Conservation (phyloP, 345 rosid genomes). For the Populus alba region DNA sequence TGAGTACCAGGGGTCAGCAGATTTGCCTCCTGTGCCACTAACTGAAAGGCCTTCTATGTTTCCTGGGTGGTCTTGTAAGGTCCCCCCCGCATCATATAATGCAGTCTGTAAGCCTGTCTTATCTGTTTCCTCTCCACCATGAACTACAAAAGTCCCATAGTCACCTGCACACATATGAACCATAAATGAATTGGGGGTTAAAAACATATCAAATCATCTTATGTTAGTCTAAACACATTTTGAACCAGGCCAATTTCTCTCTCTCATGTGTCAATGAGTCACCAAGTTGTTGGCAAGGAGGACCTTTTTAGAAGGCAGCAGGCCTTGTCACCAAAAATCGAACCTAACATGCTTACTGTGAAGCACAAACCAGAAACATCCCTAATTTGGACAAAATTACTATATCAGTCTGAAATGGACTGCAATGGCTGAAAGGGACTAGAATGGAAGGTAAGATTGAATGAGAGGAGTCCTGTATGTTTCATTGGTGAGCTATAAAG, state of each 20-base stretch:
- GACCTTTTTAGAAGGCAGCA: no score
- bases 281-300: no score
- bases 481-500: background rate
- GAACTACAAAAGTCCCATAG: constrained; percentile 78
- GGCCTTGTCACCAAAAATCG: no score
- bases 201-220: background rate
- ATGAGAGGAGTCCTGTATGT: background rate
- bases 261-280: no score
- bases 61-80: constrained; percentile 33
- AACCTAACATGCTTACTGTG: no score
- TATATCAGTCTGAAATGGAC: no score
- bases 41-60: constrained; percentile 34
- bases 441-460: background rate
- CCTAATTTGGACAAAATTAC: no score
- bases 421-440: no score
- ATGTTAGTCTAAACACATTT: background rate
- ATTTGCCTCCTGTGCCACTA: constrained; percentile 35
- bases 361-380: no score
- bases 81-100: constrained; percentile 31
- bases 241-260: background rate
- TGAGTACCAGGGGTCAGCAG: constrained; percentile 41
- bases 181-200: background rate
- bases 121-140: constrained; percentile 53
- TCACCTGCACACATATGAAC: constrained; percentile 46
- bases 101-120: constrained; percentile 28